phyloP scores from a whole-genome alignment of 495 filamentous ascomycete genomes.

The Aspergillus affinis region DNA sequence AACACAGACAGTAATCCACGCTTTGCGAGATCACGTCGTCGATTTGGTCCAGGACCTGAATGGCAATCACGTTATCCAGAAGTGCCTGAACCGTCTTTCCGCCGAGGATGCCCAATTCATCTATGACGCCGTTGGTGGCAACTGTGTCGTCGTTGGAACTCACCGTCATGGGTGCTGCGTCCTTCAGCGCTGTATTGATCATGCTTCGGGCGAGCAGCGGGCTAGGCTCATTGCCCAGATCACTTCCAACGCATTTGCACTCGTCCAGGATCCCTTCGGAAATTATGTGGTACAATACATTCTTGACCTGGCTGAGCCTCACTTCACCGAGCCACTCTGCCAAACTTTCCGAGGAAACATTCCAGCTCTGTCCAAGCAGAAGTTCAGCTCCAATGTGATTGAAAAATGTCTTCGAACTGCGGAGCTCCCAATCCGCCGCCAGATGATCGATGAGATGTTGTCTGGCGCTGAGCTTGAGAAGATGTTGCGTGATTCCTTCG shows the following conservation, averaged over 20 bases:
- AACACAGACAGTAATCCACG: slow-evolving; percentile 77
- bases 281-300: slow-evolving; percentile 99
- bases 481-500: slow-evolving; percentile 85
- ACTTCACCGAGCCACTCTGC: slow-evolving; percentile 83
- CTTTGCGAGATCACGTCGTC: slow-evolving; percentile 77
- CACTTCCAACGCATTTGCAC: slow-evolving; percentile 71
- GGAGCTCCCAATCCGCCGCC: slow-evolving; percentile 63
- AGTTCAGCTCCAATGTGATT: slow-evolving; percentile 98
- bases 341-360: slow-evolving; percentile 73
- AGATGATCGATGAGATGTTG: slow-evolving; percentile 83
- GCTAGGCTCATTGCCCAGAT: slow-evolving; percentile 81
- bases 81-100: slow-evolving; percentile 91
- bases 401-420: slow-evolving; percentile 94
- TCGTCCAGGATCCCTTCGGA: slow-evolving; percentile 95
- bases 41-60: slow-evolving; percentile 95
- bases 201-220: slow-evolving; percentile 88
- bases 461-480: slow-evolving; percentile 73
- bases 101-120: slow-evolving; percentile 88
- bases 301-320: slow-evolving; percentile 79
- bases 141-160: slow-evolving; percentile 89
- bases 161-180: slow-evolving; percentile 98
- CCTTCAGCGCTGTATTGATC: slow-evolving; percentile 95
- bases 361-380: slow-evolving; percentile 81
- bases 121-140: slow-evolving; percentile 83
- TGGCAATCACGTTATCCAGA: slow-evolving; percentile 98